Conservation (phyloP, 495 filamentous ascomycete genomes). For the Cryomyces minteri region DNA sequence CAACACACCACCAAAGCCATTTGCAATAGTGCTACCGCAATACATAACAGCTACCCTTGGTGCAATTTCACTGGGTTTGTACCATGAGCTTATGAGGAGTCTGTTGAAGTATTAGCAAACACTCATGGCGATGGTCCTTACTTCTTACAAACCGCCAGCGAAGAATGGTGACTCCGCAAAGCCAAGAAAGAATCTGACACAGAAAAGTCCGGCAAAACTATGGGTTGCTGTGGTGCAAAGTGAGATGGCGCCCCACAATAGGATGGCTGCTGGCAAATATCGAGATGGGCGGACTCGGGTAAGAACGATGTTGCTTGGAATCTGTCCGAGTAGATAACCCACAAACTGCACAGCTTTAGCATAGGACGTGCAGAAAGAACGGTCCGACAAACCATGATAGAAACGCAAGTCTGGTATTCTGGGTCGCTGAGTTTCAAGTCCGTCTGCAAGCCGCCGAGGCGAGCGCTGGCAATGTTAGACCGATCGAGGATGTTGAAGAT, state of each 20-base stretch:
- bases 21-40: conserved; percentile 41
- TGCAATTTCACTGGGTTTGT: conserved; percentile 33
- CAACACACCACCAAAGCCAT: conserved; percentile 44
- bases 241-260: conserved; percentile 30
- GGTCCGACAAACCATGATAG: conserved; percentile 5
- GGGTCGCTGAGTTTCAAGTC: conserved; percentile 3
- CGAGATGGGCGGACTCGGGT: conserved; percentile 20
- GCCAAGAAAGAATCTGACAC: conserved; percentile 53
- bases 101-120: no score
- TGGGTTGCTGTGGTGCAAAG: conserved; percentile 36
- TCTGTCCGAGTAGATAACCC: conserved; percentile 24
- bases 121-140: no score
- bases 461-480: conserved; percentile 5
- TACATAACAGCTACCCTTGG: conserved; percentile 39
- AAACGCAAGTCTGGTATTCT: conserved; percentile 8
- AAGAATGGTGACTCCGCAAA: conserved; percentile 22
- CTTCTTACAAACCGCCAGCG: conserved; percentile 25
- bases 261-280: conserved; percentile 21
- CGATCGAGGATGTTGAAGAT: conserved; percentile 8
- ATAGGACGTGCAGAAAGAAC: background rate
- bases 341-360: conserved; percentile 26
- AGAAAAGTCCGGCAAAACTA: conserved; percentile 42
- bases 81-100: conserved; percentile 37
- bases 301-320: conserved; percentile 24
- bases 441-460: conserved; percentile 2